Base-by-base conservation (phyloP, 129 eudicot genomes). In the Pittosporum tobira region DNA sequence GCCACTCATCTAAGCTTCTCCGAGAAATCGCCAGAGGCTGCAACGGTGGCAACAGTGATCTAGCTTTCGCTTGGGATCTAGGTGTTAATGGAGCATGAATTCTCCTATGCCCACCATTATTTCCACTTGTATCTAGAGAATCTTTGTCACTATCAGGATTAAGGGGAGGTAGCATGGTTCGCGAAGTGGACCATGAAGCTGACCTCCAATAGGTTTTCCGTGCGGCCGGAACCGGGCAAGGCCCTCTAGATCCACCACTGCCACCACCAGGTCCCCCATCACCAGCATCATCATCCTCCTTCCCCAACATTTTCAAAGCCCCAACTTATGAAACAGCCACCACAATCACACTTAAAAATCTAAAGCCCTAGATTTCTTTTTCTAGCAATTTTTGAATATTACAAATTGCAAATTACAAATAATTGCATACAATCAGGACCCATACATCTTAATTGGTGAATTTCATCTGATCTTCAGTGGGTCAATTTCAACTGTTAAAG, bases 1-100 rank as follows among this genome's bases (percentile, higher is more conserved):
- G 94, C 94, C 88, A 84, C 79, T 84, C 94, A 21, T 80, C 94
- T 64, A 84, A 74, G 59, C 94, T 84, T 55, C 94, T 66, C 16
- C 94, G 77, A 71, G 88, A 79, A 63, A 84, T 84, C 0, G 94
- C 51, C 26, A 78, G 25, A 6, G 83, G 83, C 67, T 73, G 83
- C 57, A 84, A 75, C 11, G 94, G 94, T 1, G 85, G 88, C 76
- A 84, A 51, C 40, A 76, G 76, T 5, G 83, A 75, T 66, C 94
- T 56, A 22, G 72, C 75, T 65, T 81, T 78, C 31, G 75, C 73
- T 51, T 73, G 79, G 2, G 89, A 70, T 62, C 89, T 74, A 43
- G 95, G 89, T 18, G 85, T 81, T 59, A 85, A 79, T 0, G 79
- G 83, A 5, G 68, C 75, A 28, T 80, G 74, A 52, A 79, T 60